Evolutionary conservation across 805 yeast genomes (phyloP), one percentile per base, ranked within the genome.

Genomic region (Hanseniaspora thailandica): DNA sequence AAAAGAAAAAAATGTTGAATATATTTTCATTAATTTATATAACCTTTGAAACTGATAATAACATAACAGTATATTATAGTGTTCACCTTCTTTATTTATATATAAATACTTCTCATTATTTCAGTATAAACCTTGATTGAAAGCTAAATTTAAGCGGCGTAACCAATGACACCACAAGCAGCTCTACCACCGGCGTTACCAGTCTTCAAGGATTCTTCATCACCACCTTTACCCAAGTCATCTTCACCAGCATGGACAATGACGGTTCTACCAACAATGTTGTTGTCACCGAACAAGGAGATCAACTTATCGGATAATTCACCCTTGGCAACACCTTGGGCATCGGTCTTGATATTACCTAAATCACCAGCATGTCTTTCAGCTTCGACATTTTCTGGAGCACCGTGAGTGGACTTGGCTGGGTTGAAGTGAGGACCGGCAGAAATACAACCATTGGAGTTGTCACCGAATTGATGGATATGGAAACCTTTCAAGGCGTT

Each of bases 371-470:
- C 70, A 55, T 67, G 71, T 62, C 71, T 66, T 23, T 47, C 46
- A 23, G 49, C 17, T 33, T 40, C 57, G 46, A 60, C 63, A 48
- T 59, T 95, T 63, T 78, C 79, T 71, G 96, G 96, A 55, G 89
- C 88, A 75, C 97, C 97, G 69, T 88, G 97, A 60, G 78, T 78
- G 76, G 84, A 84, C 57, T 78, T 76, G 68, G 83, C 84, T 61
- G 96, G 96, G 78, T 89, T 83, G 80, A 87, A 88, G 75, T 89
- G 97, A 56, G 96, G 96, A 66, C 97, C 97, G 53, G 97, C 96
- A 60, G 96, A 86, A 57, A 96, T 90, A 76, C 98, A 93, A 61
- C 98, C 98, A 70, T 93, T 93, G 73, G 98, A 63, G 57, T 66
- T 87, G 76, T 93, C 98, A 75, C 98, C 98, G 66, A 93, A 93